Percentiles rank a stretch among this genome's conserved stretches.
Evolutionary conservation across 176 grass and related monocot genomes (phyloP).

Genomic region (Hyparrhenia diplandra): DNA sequence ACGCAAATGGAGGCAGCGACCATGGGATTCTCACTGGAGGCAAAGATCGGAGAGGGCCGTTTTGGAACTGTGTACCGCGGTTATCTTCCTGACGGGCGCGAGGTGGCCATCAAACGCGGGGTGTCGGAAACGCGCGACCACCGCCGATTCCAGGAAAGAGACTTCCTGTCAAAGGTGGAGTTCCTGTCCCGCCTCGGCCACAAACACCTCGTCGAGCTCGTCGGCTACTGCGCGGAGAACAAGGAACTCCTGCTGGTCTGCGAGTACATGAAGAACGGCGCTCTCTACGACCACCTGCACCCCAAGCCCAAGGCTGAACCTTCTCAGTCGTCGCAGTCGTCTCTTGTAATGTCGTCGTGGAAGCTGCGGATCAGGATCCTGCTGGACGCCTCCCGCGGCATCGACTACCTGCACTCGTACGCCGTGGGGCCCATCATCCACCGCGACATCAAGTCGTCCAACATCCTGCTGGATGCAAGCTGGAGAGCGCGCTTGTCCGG

Average conservation of each 20-base stretch:
- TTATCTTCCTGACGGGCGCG: constrained; percentile 46
- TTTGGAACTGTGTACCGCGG: constrained; percentile 77
- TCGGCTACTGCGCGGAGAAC: no score
- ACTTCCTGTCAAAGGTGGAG: background rate
- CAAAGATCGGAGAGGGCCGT: constrained; percentile 52
- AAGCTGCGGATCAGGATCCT: constrained; percentile 58
- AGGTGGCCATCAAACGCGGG: no score
- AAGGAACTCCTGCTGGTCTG: no score
- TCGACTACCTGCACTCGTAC: constrained; percentile 90
- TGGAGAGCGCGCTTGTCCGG: constrained; percentile 72
- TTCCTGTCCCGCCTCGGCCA: no score
- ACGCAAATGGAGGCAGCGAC: constrained; percentile 54
- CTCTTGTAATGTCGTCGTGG: no score
- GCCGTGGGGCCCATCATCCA: constrained; percentile 41
- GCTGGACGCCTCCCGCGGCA: constrained; percentile 72
- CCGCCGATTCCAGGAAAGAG: no score
- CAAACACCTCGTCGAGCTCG: no score
- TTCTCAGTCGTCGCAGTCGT: background rate
- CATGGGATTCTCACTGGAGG: constrained; percentile 44
- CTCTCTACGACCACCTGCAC: no score
- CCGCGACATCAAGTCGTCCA: constrained; percentile 87
- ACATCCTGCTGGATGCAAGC: constrained; percentile 68
- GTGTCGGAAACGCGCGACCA: no score
- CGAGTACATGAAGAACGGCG: no score
- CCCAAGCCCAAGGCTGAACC: background rate